Conservation (phyloP, 1,139 yeast genomes). For the Blastobotrys proliferans region DNA sequence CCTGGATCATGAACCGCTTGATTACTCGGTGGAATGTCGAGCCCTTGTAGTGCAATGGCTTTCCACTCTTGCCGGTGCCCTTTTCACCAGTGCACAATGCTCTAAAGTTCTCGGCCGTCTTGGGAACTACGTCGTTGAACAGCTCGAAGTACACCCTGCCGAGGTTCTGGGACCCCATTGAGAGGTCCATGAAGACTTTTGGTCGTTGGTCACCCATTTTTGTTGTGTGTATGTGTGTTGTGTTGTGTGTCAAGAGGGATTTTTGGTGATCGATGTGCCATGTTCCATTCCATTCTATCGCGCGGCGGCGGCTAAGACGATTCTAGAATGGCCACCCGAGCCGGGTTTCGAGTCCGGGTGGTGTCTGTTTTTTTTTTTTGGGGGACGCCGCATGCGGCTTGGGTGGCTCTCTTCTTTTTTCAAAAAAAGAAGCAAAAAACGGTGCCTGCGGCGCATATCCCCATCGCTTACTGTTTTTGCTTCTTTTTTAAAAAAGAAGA, state of each 20-base stretch:
- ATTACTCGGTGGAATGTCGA: slow-evolving; percentile 90
- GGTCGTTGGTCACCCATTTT: slow-evolving; percentile 32
- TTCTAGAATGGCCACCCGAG: no score
- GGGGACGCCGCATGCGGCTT: no score
- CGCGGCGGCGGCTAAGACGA: no score
- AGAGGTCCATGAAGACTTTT: slow-evolving; percentile 69
- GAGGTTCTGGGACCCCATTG: slow-evolving; percentile 56
- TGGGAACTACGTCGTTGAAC: slow-evolving; percentile 79
- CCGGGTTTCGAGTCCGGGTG: no score
- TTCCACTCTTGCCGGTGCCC: slow-evolving; percentile 61
- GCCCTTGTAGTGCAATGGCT: slow-evolving; percentile 70
- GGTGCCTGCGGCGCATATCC: no score
- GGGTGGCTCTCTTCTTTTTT: no score
- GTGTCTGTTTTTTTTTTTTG: no score
- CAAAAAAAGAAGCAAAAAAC: no score
- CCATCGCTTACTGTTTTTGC: no score
- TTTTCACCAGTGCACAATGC: slow-evolving; percentile 88
- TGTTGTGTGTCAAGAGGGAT: not conserved
- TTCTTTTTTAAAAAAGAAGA: no score
- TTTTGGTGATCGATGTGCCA: no score
- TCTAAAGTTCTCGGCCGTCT: slow-evolving; percentile 89
- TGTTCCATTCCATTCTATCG: no score
- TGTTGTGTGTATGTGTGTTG: not conserved
- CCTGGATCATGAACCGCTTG: slow-evolving; percentile 46
- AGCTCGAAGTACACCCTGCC: slow-evolving; percentile 78